phyloP scores from a whole-genome alignment of 805 yeast species.

The Wickerhamomyces mucosus region DNA sequence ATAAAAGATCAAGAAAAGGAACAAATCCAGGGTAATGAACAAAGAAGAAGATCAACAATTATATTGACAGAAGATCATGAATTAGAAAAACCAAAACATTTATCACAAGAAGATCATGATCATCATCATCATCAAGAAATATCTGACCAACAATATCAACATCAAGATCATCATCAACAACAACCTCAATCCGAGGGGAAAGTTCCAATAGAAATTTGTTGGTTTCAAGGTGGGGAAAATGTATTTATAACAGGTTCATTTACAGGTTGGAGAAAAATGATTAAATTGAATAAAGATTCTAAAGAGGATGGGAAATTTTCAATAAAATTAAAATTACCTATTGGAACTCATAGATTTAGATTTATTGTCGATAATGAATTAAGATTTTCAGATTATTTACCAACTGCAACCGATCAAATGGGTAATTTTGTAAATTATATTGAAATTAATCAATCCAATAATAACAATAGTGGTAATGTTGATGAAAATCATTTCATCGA shows the following conservation, averaged over 20 bases:
- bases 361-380: conserved; percentile 92
- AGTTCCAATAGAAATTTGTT: conserved; percentile 58
- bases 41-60: conserved; percentile 60
- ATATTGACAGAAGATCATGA: conserved; percentile 64
- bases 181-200: conserved; percentile 2
- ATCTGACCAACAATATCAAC: conserved; percentile 4
- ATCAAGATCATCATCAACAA: conserved; percentile 2
- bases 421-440: conserved; percentile 92
- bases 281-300: conserved; percentile 56
- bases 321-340: conserved; percentile 69
- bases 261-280: conserved; percentile 98
- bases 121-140: conserved; percentile 5
- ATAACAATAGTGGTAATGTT: not conserved
- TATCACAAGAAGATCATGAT: conserved; percentile 1
- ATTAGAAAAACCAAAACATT: conserved; percentile 37
- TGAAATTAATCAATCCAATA: conserved; percentile 44
- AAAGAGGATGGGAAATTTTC: conserved; percentile 49
- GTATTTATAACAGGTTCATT: conserved; percentile 96
- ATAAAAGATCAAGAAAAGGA: conserved; percentile 4
- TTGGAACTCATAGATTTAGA: conserved; percentile 88
- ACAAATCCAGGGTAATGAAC: conserved; percentile 8
- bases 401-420: conserved; percentile 96
- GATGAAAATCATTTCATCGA: not conserved
- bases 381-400: conserved; percentile 76
- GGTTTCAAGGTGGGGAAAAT: conserved; percentile 95